Conservation (phyloP, 2,329 filamentous ascomycete species). For the Venturia pyrina region DNA sequence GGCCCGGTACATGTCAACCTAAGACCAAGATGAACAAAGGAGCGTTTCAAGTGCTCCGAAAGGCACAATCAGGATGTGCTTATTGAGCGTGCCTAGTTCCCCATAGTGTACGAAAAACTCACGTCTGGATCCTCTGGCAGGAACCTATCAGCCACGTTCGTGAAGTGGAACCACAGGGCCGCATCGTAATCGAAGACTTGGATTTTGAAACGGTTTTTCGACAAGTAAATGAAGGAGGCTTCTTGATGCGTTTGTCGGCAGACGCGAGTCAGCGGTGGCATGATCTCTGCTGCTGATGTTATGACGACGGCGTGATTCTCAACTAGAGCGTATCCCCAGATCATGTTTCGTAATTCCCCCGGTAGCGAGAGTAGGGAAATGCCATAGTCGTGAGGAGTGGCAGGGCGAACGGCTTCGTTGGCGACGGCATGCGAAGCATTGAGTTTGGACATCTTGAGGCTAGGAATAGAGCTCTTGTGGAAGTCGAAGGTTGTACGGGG, state of each 20-base stretch:
- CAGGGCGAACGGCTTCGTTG: neutral
- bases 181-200: neutral
- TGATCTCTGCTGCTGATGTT: neutral
- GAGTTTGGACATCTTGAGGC: neutral
- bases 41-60: no score
- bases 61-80: no score
- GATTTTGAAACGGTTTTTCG: neutral
- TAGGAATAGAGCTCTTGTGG: neutral
- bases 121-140: neutral
- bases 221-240: neutral
- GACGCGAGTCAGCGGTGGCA: neutral
- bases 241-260: neutral
- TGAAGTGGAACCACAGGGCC: neutral
- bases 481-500: neutral
- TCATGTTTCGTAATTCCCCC: neutral
- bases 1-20: neutral
- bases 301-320: neutral
- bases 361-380: neutral
- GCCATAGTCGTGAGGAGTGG: neutral
- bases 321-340: neutral
- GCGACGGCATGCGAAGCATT: neutral
- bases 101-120: neutral
- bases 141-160: neutral
- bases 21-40: neutral
- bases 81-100: no score